A percentile compares a stretch with the other conserved stretches of the same genome.
Evolutionary conservation across 352 stramenopile genomes (phyloP).

Genomic region (Pythium phragmitis): DNA sequence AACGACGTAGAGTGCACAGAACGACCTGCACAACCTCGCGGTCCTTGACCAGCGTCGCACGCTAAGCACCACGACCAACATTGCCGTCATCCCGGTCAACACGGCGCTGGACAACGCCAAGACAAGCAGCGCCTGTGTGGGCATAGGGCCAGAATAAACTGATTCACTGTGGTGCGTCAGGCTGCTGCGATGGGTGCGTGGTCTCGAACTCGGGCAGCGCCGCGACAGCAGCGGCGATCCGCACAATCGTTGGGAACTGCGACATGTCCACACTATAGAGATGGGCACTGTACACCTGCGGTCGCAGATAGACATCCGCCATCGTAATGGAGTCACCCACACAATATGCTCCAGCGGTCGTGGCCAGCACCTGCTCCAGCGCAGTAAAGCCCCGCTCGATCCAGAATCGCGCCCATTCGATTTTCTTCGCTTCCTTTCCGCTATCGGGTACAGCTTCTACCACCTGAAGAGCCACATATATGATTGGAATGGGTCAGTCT

Average conservation of each 20-base stretch:
- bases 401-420: slow-evolving; percentile 61
- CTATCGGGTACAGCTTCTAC: slow-evolving; percentile 42
- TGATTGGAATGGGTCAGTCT: not conserved
- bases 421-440: slow-evolving; percentile 44
- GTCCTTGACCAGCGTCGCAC: too few relatives aligned
- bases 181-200: slow-evolving; percentile 78
- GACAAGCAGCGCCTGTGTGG: too few relatives aligned
- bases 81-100: too few relatives aligned
- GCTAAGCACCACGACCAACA: too few relatives aligned
- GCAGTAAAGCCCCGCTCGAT: slow-evolving; percentile 83
- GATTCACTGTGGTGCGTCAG: slow-evolving; percentile 42
- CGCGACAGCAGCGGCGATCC: slow-evolving; percentile 66
- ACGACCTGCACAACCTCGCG: too few relatives aligned
- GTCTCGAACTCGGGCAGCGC: slow-evolving; percentile 79
- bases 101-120: too few relatives aligned
- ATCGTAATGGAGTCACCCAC: slow-evolving; percentile 84
- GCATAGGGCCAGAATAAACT: too few relatives aligned
- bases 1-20: too few relatives aligned
- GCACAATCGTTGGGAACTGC: slow-evolving; percentile 81
- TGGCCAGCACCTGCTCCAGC: slow-evolving; percentile 67
- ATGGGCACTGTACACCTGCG: slow-evolving; percentile 92
- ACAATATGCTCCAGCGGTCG: slow-evolving; percentile 64
- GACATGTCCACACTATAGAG: slow-evolving; percentile 88
- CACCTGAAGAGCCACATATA: slow-evolving; percentile 1
- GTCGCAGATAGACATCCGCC: slow-evolving; percentile 88